A percentile compares a stretch with the other conserved stretches of the same genome.
phyloP scores from a whole-genome alignment of 2,329 filamentous ascomycete genomes.

The Penicillium sp. region DNA sequence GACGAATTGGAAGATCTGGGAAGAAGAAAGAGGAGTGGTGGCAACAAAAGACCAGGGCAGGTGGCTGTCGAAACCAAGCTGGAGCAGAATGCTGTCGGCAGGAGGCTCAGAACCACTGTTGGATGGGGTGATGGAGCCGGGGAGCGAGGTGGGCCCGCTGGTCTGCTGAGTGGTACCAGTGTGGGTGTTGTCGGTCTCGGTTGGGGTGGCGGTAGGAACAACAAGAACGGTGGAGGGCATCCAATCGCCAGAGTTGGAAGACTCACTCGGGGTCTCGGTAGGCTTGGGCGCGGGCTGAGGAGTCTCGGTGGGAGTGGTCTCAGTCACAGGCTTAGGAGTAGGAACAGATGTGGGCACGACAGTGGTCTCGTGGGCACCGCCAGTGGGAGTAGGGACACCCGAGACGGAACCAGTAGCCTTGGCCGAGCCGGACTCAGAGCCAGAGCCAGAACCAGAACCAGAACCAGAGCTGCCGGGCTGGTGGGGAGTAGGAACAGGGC shows the following conservation, averaged over 20 bases:
- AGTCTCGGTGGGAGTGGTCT: slow-evolving; percentile 41
- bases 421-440: slow-evolving; percentile 7
- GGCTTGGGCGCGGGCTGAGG: slow-evolving; percentile 40
- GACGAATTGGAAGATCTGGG: slow-evolving; percentile 82
- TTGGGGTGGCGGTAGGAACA: slow-evolving; percentile 12
- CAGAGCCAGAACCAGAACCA: slow-evolving; percentile 5
- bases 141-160: slow-evolving; percentile 66
- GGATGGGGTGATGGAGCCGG: slow-evolving; percentile 75
- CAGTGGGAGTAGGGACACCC: slow-evolving; percentile 14
- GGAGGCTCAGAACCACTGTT: slow-evolving; percentile 62
- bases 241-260: slow-evolving; percentile 23
- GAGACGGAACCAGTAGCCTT: slow-evolving; percentile 7
- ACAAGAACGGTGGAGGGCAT: slow-evolving; percentile 28
- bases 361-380: slow-evolving; percentile 10
- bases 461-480: slow-evolving; percentile 11
- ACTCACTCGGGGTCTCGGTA: slow-evolving; percentile 30
- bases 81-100: slow-evolving; percentile 70
- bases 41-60: slow-evolving; percentile 87
- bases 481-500: slow-evolving; percentile 23
- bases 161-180: slow-evolving; percentile 31
- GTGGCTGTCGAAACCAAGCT: slow-evolving; percentile 80
- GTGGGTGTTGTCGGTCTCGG: slow-evolving; percentile 38
- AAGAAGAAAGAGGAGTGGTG: slow-evolving; percentile 69
- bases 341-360: slow-evolving; percentile 2
- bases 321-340: slow-evolving; percentile 21